A percentile compares a stretch with the other conserved stretches of the same genome.
These are phyloP conservation scores for Camellia lanceoleosa DNA, from an alignment of 148 eudicot species.

Conservation along the genomic window DNA sequence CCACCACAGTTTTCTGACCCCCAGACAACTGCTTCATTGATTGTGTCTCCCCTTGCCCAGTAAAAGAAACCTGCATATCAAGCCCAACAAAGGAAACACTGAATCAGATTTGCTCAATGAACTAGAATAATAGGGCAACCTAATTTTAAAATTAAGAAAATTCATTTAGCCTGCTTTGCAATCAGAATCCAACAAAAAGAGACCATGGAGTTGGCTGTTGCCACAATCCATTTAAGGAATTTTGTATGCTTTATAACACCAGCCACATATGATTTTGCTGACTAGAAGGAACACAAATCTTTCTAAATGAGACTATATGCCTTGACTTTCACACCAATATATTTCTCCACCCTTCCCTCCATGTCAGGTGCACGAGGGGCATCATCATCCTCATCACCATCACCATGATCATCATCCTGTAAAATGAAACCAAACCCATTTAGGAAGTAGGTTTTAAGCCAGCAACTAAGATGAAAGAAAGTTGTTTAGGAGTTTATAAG, in stretches of 20 bases:
- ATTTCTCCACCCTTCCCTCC: slow-evolving; percentile 95
- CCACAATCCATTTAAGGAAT: neutral
- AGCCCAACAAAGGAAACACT: slow-evolving; percentile 8
- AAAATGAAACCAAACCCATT: slow-evolving; percentile 16
- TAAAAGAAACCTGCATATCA: slow-evolving; percentile 78
- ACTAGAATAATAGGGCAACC: neutral
- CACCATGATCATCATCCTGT: slow-evolving; percentile 85
- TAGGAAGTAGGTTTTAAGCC: neutral
- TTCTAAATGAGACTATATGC: slow-evolving; percentile 43
- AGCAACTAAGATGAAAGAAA: neutral
- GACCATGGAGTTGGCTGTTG: neutral
- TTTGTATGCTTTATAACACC: neutral
- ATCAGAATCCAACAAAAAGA: neutral
- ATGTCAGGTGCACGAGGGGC: slow-evolving; percentile 71
- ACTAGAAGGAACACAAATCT: neutral
- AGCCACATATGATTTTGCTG: neutral
- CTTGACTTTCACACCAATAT: slow-evolving; percentile 98
- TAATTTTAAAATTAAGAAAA: neutral
- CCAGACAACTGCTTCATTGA: slow-evolving; percentile 99
- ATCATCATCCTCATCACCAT: slow-evolving; percentile 86
- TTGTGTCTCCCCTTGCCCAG: slow-evolving; percentile 99
- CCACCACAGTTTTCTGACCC: slow-evolving; percentile 99
- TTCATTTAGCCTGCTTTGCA: neutral
- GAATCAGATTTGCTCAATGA: neutral
- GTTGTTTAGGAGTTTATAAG: neutral